Evolutionary conservation across 306 rosid genomes (phyloP).

Genomic region (Pterocarpus santalinus): DNA sequence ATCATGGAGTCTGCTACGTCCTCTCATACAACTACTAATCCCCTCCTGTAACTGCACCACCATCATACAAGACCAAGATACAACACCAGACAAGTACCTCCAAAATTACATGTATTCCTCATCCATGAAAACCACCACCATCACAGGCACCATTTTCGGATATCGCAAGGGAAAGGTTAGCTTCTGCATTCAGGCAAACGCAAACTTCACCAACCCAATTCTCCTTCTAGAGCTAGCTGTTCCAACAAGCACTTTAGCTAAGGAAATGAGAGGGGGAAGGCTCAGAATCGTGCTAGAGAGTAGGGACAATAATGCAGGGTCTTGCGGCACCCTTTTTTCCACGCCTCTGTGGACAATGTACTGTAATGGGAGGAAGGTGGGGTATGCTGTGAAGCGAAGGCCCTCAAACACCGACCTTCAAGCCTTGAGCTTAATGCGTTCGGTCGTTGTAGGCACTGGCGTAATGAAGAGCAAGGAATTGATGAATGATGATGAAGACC

Average conservation of each 20-base stretch:
- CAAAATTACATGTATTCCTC: not conserved
- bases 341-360: slow-evolving; percentile 76
- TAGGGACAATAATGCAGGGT: not conserved
- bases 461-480: slow-evolving; percentile 47
- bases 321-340: slow-evolving; percentile 52
- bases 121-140: slow-evolving; percentile 24
- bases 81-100: slow-evolving; percentile 25
- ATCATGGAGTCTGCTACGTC: slow-evolving; percentile 81
- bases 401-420: slow-evolving; percentile 58
- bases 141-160: slow-evolving; percentile 76
- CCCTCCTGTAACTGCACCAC: slow-evolving; percentile 62
- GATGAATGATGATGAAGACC: not conserved
- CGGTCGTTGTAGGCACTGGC: slow-evolving; percentile 74
- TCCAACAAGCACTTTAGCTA: slow-evolving; percentile 67
- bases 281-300: slow-evolving; percentile 72
- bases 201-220: slow-evolving; percentile 58
- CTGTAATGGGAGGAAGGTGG: slow-evolving; percentile 77
- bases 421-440: slow-evolving; percentile 60
- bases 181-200: slow-evolving; percentile 64
- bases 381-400: slow-evolving; percentile 65
- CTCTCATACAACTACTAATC: slow-evolving; percentile 69
- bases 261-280: slow-evolving; percentile 79
- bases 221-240: slow-evolving; percentile 78
- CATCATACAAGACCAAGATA: slow-evolving; percentile 27
- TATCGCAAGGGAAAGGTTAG: slow-evolving; percentile 66